These are phyloP conservation scores for Yamadazyma oceani DNA, from an alignment of 1,139 yeast species.

Conservation along the genomic window DNA sequence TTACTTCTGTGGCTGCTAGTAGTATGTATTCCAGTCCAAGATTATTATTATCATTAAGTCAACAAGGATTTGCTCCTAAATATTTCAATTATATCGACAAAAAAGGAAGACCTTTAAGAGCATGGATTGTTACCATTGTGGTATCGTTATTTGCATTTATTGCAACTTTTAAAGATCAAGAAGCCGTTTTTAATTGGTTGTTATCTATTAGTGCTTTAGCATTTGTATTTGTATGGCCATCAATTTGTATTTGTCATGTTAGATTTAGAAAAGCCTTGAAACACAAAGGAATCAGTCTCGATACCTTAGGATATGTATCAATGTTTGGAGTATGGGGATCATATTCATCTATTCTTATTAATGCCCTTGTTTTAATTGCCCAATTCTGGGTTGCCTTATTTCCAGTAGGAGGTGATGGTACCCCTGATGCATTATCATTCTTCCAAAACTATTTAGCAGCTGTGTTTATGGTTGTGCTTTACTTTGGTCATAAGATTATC, in stretches of 20 bases:
- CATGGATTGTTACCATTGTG: constrained; percentile 33
- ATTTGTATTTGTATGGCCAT: constrained; percentile 44
- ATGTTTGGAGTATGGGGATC: constrained; percentile 46
- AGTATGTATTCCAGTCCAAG: constrained; percentile 47
- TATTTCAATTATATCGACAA: constrained; percentile 45
- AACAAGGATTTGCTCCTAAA: constrained; percentile 44
- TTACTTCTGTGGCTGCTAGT: constrained; percentile 46
- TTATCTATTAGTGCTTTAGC: constrained; percentile 46
- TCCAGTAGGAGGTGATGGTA: constrained; percentile 33
- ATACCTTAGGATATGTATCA: constrained; percentile 40
- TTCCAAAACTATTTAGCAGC: constrained; percentile 40
- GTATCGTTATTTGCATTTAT: constrained; percentile 34
- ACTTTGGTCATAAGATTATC: constrained; percentile 42
- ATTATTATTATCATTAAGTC: constrained; percentile 44
- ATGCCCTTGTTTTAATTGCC: constrained; percentile 37
- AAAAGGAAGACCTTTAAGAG: constrained; percentile 44
- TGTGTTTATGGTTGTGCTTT: constrained; percentile 33
- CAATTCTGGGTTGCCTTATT: constrained; percentile 46
- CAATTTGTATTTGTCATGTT: constrained; percentile 42
- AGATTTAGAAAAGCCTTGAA: constrained; percentile 44
- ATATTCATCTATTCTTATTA: constrained; percentile 34
- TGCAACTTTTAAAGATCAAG: constrained; percentile 42
- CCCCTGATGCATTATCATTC: constrained; percentile 34
- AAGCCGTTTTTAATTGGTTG: constrained; percentile 44
- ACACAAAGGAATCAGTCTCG: constrained; percentile 32